Conservation (phyloP, 2,329 filamentous ascomycete species). For the Penicillium expansum region DNA sequence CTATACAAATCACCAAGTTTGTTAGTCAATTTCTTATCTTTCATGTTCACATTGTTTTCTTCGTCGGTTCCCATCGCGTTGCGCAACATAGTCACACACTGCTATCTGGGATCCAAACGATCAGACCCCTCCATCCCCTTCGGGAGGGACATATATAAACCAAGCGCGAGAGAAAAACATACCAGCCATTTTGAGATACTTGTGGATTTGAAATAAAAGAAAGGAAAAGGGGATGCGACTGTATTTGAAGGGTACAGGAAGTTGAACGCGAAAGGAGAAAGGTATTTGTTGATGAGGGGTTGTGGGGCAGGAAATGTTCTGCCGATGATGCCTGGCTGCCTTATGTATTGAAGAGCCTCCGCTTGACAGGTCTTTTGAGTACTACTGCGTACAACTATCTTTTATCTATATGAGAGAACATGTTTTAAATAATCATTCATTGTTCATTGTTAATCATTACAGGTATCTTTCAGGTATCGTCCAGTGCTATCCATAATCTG, state of each 20-base stretch:
- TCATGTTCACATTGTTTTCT: background rate
- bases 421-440: background rate
- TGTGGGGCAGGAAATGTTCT: slow-evolving; percentile 29
- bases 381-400: background rate
- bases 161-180: slow-evolving; percentile 18
- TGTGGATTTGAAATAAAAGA: background rate
- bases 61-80: background rate
- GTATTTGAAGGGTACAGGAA: slow-evolving; percentile 12
- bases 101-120: slow-evolving; percentile 13
- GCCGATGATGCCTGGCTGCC: slow-evolving; percentile 13
- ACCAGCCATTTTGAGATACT: slow-evolving; percentile 37
- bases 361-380: background rate
- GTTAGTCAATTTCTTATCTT: slow-evolving; percentile 12
- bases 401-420: background rate
- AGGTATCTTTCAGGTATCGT: slow-evolving; percentile 1
- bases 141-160: background rate
- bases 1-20: slow-evolving; percentile 20
- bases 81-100: slow-evolving; percentile 18
- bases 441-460: slow-evolving; percentile 2
- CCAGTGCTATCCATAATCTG: background rate
- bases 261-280: slow-evolving; percentile 10
- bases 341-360: slow-evolving; percentile 4
- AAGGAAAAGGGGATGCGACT: slow-evolving; percentile 23
- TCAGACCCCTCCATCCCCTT: slow-evolving; percentile 2
- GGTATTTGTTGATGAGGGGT: slow-evolving; percentile 27